Conservation (phyloP, 805 yeast species). For the Cyberlindnera petersonii region DNA sequence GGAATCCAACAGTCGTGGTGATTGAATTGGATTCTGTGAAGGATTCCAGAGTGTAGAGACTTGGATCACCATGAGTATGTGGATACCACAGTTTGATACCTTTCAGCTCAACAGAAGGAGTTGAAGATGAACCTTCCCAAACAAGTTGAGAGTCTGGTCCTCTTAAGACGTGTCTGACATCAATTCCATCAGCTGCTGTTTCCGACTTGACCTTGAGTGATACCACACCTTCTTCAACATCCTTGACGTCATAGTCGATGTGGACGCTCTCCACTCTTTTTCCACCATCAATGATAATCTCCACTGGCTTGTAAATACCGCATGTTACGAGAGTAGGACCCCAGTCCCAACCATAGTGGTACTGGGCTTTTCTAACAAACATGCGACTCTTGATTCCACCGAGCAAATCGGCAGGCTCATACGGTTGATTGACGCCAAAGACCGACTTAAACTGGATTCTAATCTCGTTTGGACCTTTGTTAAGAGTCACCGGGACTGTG, state of each 20-base stretch:
- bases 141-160: slow-evolving; percentile 5
- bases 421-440: slow-evolving; percentile 30
- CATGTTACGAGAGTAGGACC: slow-evolving; percentile 33
- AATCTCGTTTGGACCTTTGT: slow-evolving; percentile 29
- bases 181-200: slow-evolving; percentile 4
- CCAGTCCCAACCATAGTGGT: slow-evolving; percentile 60
- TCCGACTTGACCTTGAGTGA: slow-evolving; percentile 10
- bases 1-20: slow-evolving; percentile 16
- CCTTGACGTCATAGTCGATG: slow-evolving; percentile 13
- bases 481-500: slow-evolving; percentile 27
- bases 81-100: slow-evolving; percentile 17
- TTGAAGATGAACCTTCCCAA: slow-evolving; percentile 10
- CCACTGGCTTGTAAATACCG: slow-evolving; percentile 18
- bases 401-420: slow-evolving; percentile 14
- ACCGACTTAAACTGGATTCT: slow-evolving; percentile 38
- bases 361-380: slow-evolving; percentile 48
- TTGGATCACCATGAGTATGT: slow-evolving; percentile 18
- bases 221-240: slow-evolving; percentile 7
- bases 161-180: slow-evolving; percentile 5
- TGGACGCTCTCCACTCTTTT: slow-evolving; percentile 7
- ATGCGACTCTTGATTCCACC: slow-evolving; percentile 40
- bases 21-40: slow-evolving; percentile 3
- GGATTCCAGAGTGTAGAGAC: slow-evolving; percentile 8
- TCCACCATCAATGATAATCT: slow-evolving; percentile 8
- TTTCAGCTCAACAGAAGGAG: not conserved